Evolutionary conservation across 2,329 filamentous ascomycete genomes (phyloP), one percentile per base, ranked within the genome.

Genomic region (Phaeosphaeriaceae sp.): DNA sequence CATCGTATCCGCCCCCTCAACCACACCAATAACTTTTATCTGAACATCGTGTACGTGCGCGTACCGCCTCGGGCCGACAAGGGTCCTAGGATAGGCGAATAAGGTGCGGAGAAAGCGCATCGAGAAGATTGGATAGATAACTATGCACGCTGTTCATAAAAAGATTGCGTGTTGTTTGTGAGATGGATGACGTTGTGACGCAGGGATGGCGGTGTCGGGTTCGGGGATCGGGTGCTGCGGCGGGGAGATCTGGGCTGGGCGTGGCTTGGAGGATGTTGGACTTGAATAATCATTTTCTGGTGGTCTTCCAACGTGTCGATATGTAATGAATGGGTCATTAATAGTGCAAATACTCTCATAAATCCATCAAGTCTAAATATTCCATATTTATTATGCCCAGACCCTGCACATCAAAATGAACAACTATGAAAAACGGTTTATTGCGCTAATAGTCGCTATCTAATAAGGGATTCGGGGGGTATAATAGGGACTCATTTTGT

Each of bases 31-130:
- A 48, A 55, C 45, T n/a, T 51, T 46, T 30, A 53, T 52, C 33
- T 45, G 35, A 6, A 60, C 55, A 57, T 70, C 66, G 64, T 68
- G 67, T 3, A 70, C 67, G 40, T 66, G 62, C 13, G 67, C 67
- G 54, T 56, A 68, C 5, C 54, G 45, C 32, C 64, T 58, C 40
- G 44, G 60, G 2, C 46, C 33, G 26, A 30, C 12, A 15, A 33
- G 15, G 6, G 17, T 29, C 12, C 4, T 37, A 7, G 17, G 16
- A 9, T 32, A 49, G 4, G 37, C 11, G 3, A 57, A n/a, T 1
- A 60, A 20, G 12, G 20, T 45, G 20, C 53, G 55, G 3, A 63
- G 48, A 18, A 56, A 53, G 28, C 51, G 57, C 60, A 63, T 63
- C 17, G 11, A n/a, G 34, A 20, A 20, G 34, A 20, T 37, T 37